Evolutionary conservation across 108 stramenopile species (phyloP).

Genomic region (Discostella pseudostelligera): DNA sequence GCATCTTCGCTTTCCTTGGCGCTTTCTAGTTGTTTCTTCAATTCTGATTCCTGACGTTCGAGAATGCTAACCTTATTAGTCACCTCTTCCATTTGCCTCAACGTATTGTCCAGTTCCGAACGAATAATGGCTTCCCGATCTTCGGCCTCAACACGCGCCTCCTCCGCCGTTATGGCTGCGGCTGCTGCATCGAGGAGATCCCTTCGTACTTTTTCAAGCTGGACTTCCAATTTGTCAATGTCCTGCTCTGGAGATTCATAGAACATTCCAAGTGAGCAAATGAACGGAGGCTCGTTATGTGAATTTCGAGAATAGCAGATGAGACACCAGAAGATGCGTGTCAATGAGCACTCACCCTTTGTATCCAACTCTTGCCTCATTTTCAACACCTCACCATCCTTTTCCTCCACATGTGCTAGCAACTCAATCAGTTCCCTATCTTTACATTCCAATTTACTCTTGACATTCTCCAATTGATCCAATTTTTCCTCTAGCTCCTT

Average conservation of each 20-base stretch:
- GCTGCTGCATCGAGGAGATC: slow-evolving; percentile 43
- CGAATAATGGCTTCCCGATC: slow-evolving; percentile 16
- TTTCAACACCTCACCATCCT: slow-evolving; percentile 30
- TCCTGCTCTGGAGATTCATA: slow-evolving; percentile 29
- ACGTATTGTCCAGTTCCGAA: slow-evolving; percentile 24
- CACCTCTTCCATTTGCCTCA: slow-evolving; percentile 13
- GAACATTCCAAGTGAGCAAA: not conserved
- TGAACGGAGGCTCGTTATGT: not conserved
- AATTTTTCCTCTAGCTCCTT: slow-evolving; percentile 30
- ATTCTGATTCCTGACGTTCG: slow-evolving; percentile 23
- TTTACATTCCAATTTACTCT: slow-evolving; percentile 24
- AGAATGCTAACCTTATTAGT: slow-evolving; percentile 21
- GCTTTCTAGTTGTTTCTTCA: slow-evolving; percentile 11
- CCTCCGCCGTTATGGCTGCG: slow-evolving; percentile 40
- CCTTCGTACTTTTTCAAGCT: slow-evolving; percentile 41
- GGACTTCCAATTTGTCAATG: slow-evolving; percentile 34
- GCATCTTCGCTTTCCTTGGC: slow-evolving; percentile 9
- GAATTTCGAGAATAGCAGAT: not conserved
- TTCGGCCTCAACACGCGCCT: slow-evolving; percentile 40
- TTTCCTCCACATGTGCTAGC: slow-evolving; percentile 7
- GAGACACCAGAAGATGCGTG: not conserved
- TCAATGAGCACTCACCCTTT: slow-evolving; percentile 15
- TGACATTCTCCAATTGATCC: slow-evolving; percentile 28
- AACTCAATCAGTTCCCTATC: slow-evolving; percentile 34
- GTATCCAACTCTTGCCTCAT: slow-evolving; percentile 30